Base-by-base conservation (phyloP, 306 rosid species). In the Gastrolobium villosum region DNA sequence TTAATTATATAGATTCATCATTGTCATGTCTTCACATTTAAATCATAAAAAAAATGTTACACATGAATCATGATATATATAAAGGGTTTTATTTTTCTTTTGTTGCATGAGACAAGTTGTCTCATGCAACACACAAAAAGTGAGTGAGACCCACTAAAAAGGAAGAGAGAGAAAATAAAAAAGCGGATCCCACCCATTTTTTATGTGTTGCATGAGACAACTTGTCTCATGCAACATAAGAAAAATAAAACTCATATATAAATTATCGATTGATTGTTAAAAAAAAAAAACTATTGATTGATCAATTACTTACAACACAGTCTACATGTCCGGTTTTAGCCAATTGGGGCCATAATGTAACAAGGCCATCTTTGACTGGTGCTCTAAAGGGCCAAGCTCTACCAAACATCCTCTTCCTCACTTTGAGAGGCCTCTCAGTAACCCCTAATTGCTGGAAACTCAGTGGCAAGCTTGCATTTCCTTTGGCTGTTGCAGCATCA, bases 331-430 rank as follows among this genome's bases (percentile, higher is more conserved):
- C 31, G 3, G 2, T 39, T 32, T 43, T 0, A 28, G 82, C 32
- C 50, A 11, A 88, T 36, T 89, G 78, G 14, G 95, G 94, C 95
- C 98, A 93, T 14, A 81, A 52, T 4, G 95, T 83, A 59, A 93
- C 88, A 46, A 48, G 62, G n/a, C 95, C 98, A 2, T 82, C 83
- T 70, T 74, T 76, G 2, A 86, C 88, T 0, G 94, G 89, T 9
- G 92, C 94, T 65, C 79, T 3, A 9, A 81, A 81, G 5, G 97
- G 98, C 98, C 98, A 91, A 36, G 98, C 95, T 8, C 97, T 84
- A 0, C 97, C 97, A 59, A 88, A 89, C 81, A 91, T 89, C 65
- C 97, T 86, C 57, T 83, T 88, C 50, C 98, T 88, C 20, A 93
- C 89, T 4, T 81, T 74, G 0, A 89, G 84, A 14, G 88, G 79